Percentiles rank a stretch among this genome's conserved stretches.
phyloP scores from a whole-genome alignment of 2,329 filamentous ascomycete genomes.

The Xylaria sp. region DNA sequence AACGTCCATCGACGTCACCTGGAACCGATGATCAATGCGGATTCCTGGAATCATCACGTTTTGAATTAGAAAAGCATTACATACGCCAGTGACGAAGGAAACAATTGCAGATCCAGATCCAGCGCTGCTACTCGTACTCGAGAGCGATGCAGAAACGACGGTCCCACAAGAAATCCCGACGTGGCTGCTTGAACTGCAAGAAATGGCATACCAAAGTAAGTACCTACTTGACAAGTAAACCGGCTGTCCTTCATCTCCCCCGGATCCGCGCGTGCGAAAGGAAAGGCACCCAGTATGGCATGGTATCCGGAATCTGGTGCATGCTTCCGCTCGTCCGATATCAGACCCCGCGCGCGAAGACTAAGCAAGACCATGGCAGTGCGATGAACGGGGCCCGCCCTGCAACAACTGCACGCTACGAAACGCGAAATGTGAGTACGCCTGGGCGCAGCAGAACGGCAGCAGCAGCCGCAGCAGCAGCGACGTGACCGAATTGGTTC shows the following conservation, averaged over 20 bases:
- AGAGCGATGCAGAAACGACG: slow-evolving; percentile 29
- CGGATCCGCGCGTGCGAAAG: neutral
- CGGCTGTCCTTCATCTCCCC: neutral
- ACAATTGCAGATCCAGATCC: too few species aligned
- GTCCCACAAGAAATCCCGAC: slow-evolving; percentile 34
- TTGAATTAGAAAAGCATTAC: too few species aligned
- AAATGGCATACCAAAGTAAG: slow-evolving; percentile 33
- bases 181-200: slow-evolving; percentile 33
- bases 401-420: slow-evolving; percentile 29
- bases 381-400: slow-evolving; percentile 28
- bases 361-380: slow-evolving; percentile 8
- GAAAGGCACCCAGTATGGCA: too few species aligned
- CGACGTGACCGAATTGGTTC: neutral
- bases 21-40: too few species aligned
- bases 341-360: too few species aligned
- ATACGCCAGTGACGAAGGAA: too few species aligned
- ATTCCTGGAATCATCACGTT: too few species aligned
- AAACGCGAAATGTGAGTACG: slow-evolving; percentile 29
- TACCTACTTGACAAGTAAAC: neutral
- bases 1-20: too few species aligned
- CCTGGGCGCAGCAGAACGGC: slow-evolving; percentile 2
- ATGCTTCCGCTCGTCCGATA: too few species aligned
- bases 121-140: too few species aligned
- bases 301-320: too few species aligned
- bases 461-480: slow-evolving; percentile 5